These are phyloP conservation scores for Phoma sp. DNA, from an alignment of 2,329 filamentous ascomycete species.

Conservation along the genomic window DNA sequence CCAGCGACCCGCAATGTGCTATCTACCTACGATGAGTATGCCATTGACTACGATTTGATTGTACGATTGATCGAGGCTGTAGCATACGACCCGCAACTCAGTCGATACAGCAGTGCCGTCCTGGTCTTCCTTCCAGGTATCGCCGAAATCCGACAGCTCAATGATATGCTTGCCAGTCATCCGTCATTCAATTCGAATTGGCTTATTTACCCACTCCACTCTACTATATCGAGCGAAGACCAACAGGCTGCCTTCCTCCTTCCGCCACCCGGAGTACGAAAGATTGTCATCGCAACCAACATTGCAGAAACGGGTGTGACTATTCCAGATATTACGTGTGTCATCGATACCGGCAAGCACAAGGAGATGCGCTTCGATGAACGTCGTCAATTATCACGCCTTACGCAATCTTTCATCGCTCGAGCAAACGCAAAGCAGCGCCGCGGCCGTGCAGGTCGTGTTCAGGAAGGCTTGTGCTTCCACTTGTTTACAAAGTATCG, in stretches of 20 bases:
- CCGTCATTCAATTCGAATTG: slow-evolving; percentile 77
- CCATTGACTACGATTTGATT: slow-evolving; percentile 88
- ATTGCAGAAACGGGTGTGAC: slow-evolving; percentile 99
- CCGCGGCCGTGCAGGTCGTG: slow-evolving; percentile 90
- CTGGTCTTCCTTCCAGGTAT: slow-evolving; percentile 96
- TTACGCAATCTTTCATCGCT: slow-evolving; percentile 95
- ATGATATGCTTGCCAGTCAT: slow-evolving; percentile 83
- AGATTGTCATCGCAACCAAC: slow-evolving; percentile 96
- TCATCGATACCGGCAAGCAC: slow-evolving; percentile 95
- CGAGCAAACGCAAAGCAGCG: slow-evolving; percentile 95
- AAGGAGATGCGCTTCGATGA: slow-evolving; percentile 98
- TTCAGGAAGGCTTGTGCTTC: slow-evolving; percentile 93
- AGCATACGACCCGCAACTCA: slow-evolving; percentile 70
- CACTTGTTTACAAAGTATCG: slow-evolving; percentile 92
- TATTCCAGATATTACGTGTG: slow-evolving; percentile 96
- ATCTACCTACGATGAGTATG: slow-evolving; percentile 84
- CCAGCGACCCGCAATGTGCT: slow-evolving; percentile 77
- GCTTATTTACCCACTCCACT: slow-evolving; percentile 90
- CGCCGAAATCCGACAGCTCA: slow-evolving; percentile 86
- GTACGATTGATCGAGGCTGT: slow-evolving; percentile 80
- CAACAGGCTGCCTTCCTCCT: slow-evolving; percentile 92
- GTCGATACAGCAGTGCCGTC: slow-evolving; percentile 83
- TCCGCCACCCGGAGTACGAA: slow-evolving; percentile 81
- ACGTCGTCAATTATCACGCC: slow-evolving; percentile 83
- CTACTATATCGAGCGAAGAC: slow-evolving; percentile 93